Evolutionary conservation across 2,329 filamentous ascomycete genomes (phyloP), one percentile per base, ranked within the genome.

Genomic region (Apiospora koreana): DNA sequence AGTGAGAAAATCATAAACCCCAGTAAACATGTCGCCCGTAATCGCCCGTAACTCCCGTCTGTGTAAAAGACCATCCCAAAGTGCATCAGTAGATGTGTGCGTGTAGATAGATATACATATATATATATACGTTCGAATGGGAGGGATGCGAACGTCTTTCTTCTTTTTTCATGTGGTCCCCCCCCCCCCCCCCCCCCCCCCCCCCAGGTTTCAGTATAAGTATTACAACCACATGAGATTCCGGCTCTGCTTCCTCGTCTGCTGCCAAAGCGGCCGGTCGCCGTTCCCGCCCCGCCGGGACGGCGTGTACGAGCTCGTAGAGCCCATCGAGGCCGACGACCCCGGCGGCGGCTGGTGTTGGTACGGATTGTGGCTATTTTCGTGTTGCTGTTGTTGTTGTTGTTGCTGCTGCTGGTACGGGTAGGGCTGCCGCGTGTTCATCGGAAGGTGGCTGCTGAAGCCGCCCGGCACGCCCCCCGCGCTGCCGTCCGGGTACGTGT

Each of bases 251-350:
- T 82, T 81, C 70, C 86, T 80, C 68, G 87, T 87, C 78, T 88
- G 86, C 77, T 88, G 86, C 86, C 86, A 88, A 46, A 88, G 77
- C 6, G 85, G 85, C 54, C 84, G 78, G 31, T 81, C 78, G 12
- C 41, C 41, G 41, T 43, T 43, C 41, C 41, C 41, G 2, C 79
- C 79, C 7, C 73, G 73, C 38, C 77, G 28, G 58, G 73, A 16
- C 28, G 68, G 68, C 68, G 71, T 58, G 16, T 58, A 58, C 16
- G 50, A 58, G 50, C 50, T 58, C 28, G 28, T 35, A 2, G 50
- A 58, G 50, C 25, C 31, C 50, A 18, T 8, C 65, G 72, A 70
- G 9, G 62, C 41, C 54, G 70, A 46, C 2, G 54, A 62, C 54
- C 54, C 54, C 28, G 54, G 50, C 28, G 16, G 28, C 16, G 28